Conservation (phyloP, 1,284 basidiomycete genomes). For the Trichosporon faecale region DNA sequence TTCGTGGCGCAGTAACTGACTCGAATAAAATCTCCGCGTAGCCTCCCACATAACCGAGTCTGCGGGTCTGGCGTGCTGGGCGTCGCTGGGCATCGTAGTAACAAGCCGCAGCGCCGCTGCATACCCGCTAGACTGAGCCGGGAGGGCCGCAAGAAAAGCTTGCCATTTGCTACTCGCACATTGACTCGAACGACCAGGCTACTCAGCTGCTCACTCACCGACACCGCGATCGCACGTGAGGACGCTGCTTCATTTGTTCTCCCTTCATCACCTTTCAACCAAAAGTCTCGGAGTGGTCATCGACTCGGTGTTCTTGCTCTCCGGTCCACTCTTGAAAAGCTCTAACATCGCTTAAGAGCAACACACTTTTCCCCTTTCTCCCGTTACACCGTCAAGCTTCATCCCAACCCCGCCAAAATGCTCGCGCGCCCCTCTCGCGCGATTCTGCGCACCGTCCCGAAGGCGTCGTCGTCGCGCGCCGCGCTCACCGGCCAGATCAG, state of each 20-base stretch:
- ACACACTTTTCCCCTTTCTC: not conserved
- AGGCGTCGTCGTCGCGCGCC: conserved; percentile 26
- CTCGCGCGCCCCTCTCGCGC: conserved; percentile 21
- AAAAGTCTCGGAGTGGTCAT: conserved; percentile 4
- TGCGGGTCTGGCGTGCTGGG: not conserved
- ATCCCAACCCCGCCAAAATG: conserved; percentile 11
- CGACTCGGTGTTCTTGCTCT: conserved; percentile 2
- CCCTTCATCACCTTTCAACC: not conserved
- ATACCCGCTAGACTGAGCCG: conserved; percentile 10
- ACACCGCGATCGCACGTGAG: conserved; percentile 9
- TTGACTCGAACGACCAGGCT: conserved; percentile 10
- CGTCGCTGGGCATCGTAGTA: not conserved
- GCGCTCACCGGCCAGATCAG: conserved; percentile 18
- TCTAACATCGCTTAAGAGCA: not conserved
- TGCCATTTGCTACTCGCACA: conserved; percentile 8
- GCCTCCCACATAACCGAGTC: not conserved
- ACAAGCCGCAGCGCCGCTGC: not conserved
- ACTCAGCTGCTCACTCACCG: not conserved
- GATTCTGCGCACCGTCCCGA: conserved; percentile 21
- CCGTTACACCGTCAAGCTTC: not conserved
- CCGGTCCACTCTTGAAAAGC: not conserved
- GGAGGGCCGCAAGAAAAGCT: not conserved
- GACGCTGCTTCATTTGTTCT: not conserved
- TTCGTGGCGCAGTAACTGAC: conserved; percentile 5
- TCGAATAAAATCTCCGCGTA: conserved; percentile 8